Evolutionary conservation across 1,139 yeast species (phyloP), one percentile per base, ranked within the genome.

Genomic region (Candida labiduridarum): DNA sequence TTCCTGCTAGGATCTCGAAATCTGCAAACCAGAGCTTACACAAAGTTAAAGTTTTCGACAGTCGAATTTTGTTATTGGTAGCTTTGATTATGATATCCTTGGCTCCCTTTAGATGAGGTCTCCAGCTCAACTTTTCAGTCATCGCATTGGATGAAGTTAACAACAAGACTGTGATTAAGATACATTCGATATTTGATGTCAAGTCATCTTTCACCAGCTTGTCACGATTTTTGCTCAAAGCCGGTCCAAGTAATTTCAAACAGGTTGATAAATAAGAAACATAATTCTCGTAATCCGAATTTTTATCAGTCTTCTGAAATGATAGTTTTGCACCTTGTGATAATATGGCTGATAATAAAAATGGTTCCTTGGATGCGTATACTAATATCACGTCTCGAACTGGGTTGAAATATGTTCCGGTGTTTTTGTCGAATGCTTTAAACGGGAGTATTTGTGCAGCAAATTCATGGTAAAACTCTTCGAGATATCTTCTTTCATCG

Each of bases 81-180:
- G 80, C 74, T 52, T 82, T 81, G 48, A 84, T 68, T 41, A 82
- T 67, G 15, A 85, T 67, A 55, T 83, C 87, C 51, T 84, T 83
- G 0, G 88, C 89, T 25, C 89, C 89, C 54, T 79, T 72, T 47
- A 85, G 66, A 67, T 85, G 90, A 0, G 88, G 83, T 54, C 89
- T 72, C 90, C 90, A 85, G 55, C 81, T 79, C 47, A 82, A 81
- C 60, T 80, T 79, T 1, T 83, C 73, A 33, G 68, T 66, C n/a
- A 84, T 72, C 0, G 88, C 88, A 59, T 85, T 83, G 49, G 85
- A 85, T 53, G 87, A 78, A 0, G 89, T 84, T 38, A 85, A 65
- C 44, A 85, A 65, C 15, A 85, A 68, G 1, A 84, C 85, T 0
- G 89, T 84, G 31, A 85, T 62, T 11, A 85, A 69, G 54, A 85